phyloP scores from a whole-genome alignment of 2,329 filamentous ascomycete species.

The Aspergillus tubingensis region DNA sequence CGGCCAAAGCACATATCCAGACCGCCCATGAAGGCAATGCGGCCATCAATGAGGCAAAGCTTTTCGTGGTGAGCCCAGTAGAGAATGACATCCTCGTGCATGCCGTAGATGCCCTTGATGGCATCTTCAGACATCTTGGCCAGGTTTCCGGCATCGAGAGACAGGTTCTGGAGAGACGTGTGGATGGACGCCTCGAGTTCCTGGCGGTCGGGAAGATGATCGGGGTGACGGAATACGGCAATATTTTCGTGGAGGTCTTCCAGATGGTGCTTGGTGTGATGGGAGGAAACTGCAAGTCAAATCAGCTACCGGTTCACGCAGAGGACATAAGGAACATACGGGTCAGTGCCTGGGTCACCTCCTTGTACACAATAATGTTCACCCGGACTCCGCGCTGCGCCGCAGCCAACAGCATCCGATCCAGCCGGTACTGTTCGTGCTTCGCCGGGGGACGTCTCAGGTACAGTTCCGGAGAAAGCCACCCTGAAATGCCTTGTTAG shows the following conservation, averaged over 20 bases:
- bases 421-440: constrained; percentile 81
- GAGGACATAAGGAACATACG: constrained; percentile 58
- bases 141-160: constrained; percentile 56
- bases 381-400: constrained; percentile 82
- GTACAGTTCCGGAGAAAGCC: constrained; percentile 85
- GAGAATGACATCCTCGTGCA: constrained; percentile 75
- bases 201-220: constrained; percentile 75
- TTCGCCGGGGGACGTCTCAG: constrained; percentile 77
- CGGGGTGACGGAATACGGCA: constrained; percentile 84
- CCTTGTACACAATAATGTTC: constrained; percentile 89
- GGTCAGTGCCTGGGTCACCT: constrained; percentile 78
- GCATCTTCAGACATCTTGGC: constrained; percentile 71
- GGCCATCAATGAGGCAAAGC: constrained; percentile 77
- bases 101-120: constrained; percentile 77
- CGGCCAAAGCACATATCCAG: constrained; percentile 85
- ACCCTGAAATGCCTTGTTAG: constrained; percentile 52
- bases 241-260: constrained; percentile 82
- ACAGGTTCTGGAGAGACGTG: constrained; percentile 57
- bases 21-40: constrained; percentile 85
- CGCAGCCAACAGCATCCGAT: constrained; percentile 77
- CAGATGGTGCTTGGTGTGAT: constrained; percentile 77
- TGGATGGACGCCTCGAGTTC: constrained; percentile 63
- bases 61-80: constrained; percentile 97
- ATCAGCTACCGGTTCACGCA: constrained; percentile 4
- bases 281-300: constrained; percentile 57